Conservation (phyloP, 75 land plant species). For the Isoetes taiwanensis region DNA sequence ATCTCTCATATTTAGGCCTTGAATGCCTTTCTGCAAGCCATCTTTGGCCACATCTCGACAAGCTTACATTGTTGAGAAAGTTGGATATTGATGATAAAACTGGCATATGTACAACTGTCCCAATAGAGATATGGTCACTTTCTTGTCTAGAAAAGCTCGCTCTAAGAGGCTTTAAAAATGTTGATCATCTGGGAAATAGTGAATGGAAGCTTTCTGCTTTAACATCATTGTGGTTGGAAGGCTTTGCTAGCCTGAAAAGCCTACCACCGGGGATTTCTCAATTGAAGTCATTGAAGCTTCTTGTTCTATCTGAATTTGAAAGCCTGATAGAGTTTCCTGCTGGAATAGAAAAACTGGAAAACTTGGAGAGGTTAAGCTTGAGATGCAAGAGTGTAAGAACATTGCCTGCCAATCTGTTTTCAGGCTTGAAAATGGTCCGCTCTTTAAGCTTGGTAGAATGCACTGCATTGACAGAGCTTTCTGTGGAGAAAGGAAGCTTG, state of each 20-base stretch:
- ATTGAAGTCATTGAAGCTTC: background rate
- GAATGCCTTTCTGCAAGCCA: background rate
- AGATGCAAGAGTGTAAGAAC: background rate
- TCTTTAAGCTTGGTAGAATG: constrained; percentile 2
- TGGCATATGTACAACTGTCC: background rate
- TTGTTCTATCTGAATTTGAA: background rate
- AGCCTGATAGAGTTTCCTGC: constrained; percentile 1
- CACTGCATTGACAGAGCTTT: background rate
- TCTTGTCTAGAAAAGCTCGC: background rate
- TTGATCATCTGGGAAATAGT: background rate
- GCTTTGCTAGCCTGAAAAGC: background rate
- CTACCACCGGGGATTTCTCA: background rate
- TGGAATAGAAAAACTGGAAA: background rate
- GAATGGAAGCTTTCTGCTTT: background rate
- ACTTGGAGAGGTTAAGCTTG: constrained; percentile 7
- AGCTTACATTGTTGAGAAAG: background rate
- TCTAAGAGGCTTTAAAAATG: background rate
- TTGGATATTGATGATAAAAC: constrained; percentile 2
- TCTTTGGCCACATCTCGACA: background rate
- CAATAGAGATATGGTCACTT: background rate
- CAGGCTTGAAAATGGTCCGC: background rate
- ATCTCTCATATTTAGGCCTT: background rate
- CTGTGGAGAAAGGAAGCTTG: background rate
- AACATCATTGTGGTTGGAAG: constrained; percentile 1
- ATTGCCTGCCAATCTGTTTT: background rate